Base-by-base conservation (phyloP, 495 filamentous ascomycete genomes). In the Durotheca rogersii region DNA sequence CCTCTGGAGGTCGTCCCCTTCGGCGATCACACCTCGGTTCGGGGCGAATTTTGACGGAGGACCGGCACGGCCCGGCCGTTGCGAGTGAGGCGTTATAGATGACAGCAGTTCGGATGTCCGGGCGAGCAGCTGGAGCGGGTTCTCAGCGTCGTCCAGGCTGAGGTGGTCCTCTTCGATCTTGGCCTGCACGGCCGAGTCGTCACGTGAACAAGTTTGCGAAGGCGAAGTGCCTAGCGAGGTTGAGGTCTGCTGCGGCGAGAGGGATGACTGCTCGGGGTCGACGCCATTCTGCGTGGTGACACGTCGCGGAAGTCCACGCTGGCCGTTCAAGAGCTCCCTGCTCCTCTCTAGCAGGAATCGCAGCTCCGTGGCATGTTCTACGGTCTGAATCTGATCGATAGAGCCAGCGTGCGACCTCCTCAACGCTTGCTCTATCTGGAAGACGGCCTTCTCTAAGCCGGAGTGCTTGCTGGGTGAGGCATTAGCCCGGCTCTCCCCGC, bases 361-460 rank as follows among this genome's bases (percentile, higher is more conserved):
- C 15, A 86, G 65, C 40, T 78, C 75, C 5, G 72, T 68, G 12
- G 84, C 74, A 29, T 79, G 70, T 29, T 79, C 82, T 11, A 75
- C 69, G 42, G 74, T 76, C 53, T 81, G 76, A 15, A 72, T 67
- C 12, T 72, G 69, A 12, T 73, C 65, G 19, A 59, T 41, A 1
- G 61, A 60, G 49, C 76, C 72, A 7, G 73, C 64, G 39, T 73
- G 80, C 0, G 80, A 81, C n/a, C 79, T 75, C 56, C 83, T 81
- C 35, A 88, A 77, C 10, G 83, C 85, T 61, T 87, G 81, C 54
- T 87, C 83, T 37, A 88, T 84, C 58, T 86, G 84, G 58, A 84
- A 79, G 18, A 88, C 74, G 0, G 85, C 84, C 64, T 86, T 88
- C 46, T 87, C 84, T 41, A 88, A 64, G 0, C 85, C 85, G 25